Conservation (phyloP, 2,329 filamentous ascomycete species). For the Calonectria multiphialidica region DNA sequence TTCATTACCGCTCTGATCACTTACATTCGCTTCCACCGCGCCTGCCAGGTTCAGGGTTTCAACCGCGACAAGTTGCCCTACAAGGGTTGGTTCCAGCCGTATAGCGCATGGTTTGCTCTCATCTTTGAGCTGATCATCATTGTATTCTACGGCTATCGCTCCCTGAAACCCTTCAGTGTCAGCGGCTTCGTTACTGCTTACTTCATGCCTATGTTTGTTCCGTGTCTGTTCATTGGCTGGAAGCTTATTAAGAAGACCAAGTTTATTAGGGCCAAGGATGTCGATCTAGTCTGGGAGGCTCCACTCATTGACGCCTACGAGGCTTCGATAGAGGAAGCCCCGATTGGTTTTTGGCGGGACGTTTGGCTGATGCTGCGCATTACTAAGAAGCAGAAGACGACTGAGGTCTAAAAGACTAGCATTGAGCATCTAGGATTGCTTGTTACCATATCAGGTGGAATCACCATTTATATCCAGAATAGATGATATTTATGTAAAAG, state of each 20-base stretch:
- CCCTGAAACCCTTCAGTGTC: constrained; percentile 62
- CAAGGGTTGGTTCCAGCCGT: constrained; percentile 69
- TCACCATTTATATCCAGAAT: no score
- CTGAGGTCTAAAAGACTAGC: neutral
- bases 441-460: no score
- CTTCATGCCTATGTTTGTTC: constrained; percentile 67
- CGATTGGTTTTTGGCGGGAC: neutral
- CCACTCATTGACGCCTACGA: neutral
- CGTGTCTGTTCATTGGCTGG: constrained; percentile 69
- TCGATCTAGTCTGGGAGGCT: neutral
- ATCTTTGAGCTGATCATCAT: constrained; percentile 58
- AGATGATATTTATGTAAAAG: no score
- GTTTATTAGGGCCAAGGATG: neutral
- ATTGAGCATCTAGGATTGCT: no score
- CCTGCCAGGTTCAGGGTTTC: constrained; percentile 63
- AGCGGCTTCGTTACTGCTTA: constrained; percentile 65
- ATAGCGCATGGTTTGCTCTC: constrained; percentile 62
- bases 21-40: constrained; percentile 62
- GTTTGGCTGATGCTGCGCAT: neutral
- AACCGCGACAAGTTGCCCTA: constrained; percentile 68
- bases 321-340: neutral
- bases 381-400: neutral
- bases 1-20: constrained; percentile 67
- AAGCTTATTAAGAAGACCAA: constrained; percentile 66
- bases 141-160: constrained; percentile 67